phyloP scores from a whole-genome alignment of 768 basidiomycete genomes.

The Lactarius sp. region DNA sequence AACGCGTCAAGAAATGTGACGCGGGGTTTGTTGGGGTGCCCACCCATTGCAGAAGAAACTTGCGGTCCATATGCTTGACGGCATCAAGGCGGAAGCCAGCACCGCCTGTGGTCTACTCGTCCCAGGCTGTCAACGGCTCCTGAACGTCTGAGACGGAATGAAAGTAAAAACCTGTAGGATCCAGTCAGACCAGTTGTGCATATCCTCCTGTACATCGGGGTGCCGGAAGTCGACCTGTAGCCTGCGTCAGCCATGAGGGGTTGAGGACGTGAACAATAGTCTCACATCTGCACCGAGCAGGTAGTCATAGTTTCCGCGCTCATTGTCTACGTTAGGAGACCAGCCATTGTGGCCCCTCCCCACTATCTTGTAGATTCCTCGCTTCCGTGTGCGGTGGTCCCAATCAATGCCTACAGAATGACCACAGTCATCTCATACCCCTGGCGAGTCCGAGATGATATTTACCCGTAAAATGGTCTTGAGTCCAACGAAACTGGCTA shows the following conservation, averaged over 20 bases:
- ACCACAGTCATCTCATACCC: neutral
- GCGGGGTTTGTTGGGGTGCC: constrained; percentile 25
- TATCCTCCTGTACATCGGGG: constrained; percentile 70
- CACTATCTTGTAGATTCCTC: constrained; percentile 68
- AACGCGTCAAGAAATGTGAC: neutral
- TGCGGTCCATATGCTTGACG: constrained; percentile 80
- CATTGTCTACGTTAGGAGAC: constrained; percentile 74
- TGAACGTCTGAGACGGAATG: neutral
- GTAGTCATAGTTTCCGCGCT: constrained; percentile 87
- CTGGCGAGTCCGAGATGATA: neutral
- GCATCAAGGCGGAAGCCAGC: constrained; percentile 84
- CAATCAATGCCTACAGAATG: constrained; percentile 66
- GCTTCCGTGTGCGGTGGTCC: constrained; percentile 62
- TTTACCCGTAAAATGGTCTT: constrained; percentile 75
- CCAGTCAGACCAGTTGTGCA: constrained; percentile 77
- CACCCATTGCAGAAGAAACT: constrained; percentile 68
- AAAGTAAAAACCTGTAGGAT: constrained; percentile 45
- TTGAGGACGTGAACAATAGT: constrained; percentile 12
- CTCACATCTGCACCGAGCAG: constrained; percentile 69
- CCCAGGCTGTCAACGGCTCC: neutral
- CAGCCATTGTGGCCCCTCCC: constrained; percentile 67
- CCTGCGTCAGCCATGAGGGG: constrained; percentile 16
- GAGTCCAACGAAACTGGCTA: constrained; percentile 65
- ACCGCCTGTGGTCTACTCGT: constrained; percentile 55
- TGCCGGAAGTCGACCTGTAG: constrained; percentile 77